Conservation (phyloP, 2,329 filamentous ascomycete genomes). For the Lasiodiplodia citricola region DNA sequence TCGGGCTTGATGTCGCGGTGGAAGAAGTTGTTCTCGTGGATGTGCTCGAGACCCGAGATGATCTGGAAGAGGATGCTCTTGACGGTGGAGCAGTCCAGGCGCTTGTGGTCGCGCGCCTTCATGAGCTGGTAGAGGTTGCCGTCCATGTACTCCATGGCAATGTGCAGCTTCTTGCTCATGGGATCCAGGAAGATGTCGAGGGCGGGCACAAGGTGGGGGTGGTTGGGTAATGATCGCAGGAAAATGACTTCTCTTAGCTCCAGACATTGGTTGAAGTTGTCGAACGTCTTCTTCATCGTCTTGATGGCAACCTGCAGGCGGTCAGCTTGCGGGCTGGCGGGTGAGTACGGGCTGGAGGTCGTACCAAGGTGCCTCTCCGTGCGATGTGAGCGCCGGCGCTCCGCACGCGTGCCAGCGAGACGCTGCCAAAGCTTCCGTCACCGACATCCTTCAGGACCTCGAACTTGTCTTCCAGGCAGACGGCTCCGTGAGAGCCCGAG, state of each 20-base stretch:
- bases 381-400: conserved; percentile 88
- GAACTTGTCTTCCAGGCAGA: conserved; percentile 86
- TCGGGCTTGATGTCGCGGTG: conserved; percentile 99
- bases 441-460: conserved; percentile 98
- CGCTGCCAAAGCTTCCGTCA: conserved; percentile 97
- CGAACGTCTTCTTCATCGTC: conserved; percentile 99
- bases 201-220: conserved; percentile 93
- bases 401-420: conserved; percentile 87
- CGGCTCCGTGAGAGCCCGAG: conserved; percentile 52
- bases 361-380: conserved; percentile 89
- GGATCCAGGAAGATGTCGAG: conserved; percentile 98
- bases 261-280: conserved; percentile 86
- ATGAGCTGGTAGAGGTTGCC: conserved; percentile 98
- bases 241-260: conserved; percentile 98
- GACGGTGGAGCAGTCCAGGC: conserved; percentile 84
- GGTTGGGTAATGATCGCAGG: conserved; percentile 82
- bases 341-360: conserved; percentile 39
- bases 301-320: conserved; percentile 86
- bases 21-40: conserved; percentile 96
- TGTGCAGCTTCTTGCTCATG: conserved; percentile 94
- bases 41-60: conserved; percentile 93
- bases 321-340: conserved; percentile 10
- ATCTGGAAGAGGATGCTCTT: conserved; percentile 99
- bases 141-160: conserved; percentile 99
- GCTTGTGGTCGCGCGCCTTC: conserved; percentile 97